phyloP scores from a whole-genome alignment of 495 filamentous ascomycete genomes.

The Parathielavia hyrcaniae region DNA sequence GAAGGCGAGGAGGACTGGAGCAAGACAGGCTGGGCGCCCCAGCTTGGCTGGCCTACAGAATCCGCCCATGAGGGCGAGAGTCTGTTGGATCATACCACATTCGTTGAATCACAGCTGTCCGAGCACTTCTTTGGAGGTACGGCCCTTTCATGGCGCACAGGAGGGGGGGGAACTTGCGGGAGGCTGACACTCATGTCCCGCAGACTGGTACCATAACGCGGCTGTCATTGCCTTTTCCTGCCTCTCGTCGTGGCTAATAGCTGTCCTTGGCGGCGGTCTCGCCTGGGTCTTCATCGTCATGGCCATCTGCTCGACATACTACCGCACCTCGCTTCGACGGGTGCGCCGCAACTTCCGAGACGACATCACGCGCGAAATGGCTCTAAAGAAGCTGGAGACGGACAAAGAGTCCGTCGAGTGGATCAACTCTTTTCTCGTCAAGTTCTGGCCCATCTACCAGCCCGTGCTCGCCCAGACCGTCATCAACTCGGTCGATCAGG shows the following conservation, averaged over 20 bases:
- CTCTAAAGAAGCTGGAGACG: conserved; percentile 79
- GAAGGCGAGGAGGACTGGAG: conserved; percentile 56
- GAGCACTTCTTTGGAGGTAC: conserved; percentile 89
- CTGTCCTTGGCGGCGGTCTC: conserved; percentile 80
- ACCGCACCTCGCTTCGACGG: conserved; percentile 87
- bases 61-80: conserved; percentile 52
- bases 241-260: conserved; percentile 82
- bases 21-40: conserved; percentile 80
- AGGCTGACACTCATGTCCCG: conserved; percentile 9
- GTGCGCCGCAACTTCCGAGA: conserved; percentile 95
- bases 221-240: conserved; percentile 89
- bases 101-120: conserved; percentile 73
- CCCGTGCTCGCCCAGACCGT: conserved; percentile 88
- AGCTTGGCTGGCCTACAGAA: conserved; percentile 60
- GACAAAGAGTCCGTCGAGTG: conserved; percentile 93
- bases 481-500: conserved; percentile 89
- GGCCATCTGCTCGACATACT: conserved; percentile 89
- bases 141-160: conserved; percentile 16
- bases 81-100: conserved; percentile 79
- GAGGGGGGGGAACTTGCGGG: background rate
- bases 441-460: conserved; percentile 98
- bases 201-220: conserved; percentile 97
- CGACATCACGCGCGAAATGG: conserved; percentile 88
- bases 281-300: conserved; percentile 91
- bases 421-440: conserved; percentile 98